Conservation (phyloP, 306 rosid species). For the Vigna hirtella region DNA sequence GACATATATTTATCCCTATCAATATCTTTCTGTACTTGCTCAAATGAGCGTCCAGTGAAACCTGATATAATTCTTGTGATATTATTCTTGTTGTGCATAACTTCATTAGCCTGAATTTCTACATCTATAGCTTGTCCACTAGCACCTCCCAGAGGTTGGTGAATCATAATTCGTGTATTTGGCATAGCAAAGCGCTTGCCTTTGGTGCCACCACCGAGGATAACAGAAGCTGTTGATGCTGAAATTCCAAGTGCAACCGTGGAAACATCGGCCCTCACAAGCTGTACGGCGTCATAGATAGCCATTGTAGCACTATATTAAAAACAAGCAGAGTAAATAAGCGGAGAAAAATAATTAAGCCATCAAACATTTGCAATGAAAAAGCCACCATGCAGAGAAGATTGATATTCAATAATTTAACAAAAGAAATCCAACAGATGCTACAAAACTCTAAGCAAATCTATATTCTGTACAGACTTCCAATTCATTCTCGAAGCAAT, state of each 20-base stretch:
- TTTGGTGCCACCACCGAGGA: constrained; percentile 94
- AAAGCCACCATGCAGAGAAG: constrained; percentile 2
- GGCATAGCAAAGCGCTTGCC: constrained; percentile 99
- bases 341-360: constrained; percentile 13
- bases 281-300: constrained; percentile 84
- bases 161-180: constrained; percentile 89
- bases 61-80: constrained; percentile 71
- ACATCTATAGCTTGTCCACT: constrained; percentile 96
- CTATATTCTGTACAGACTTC: constrained; percentile 3
- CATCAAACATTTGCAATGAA: constrained; percentile 10
- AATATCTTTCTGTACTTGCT: constrained; percentile 85
- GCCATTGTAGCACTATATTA: constrained; percentile 87
- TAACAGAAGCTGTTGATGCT: constrained; percentile 91
- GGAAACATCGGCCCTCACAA: constrained; percentile 97
- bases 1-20: constrained; percentile 93
- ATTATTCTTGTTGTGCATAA: constrained; percentile 77
- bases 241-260: constrained; percentile 91
- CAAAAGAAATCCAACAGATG: constrained; percentile 7
- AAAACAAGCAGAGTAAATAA: constrained; percentile 47
- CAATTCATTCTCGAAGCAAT: neutral
- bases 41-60: constrained; percentile 81
- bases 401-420: constrained; percentile 3
- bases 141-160: constrained; percentile 98
- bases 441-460: neutral
- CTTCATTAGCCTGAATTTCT: constrained; percentile 92